Conservation (phyloP, 2,329 filamentous ascomycete species). For the Fusarium armeniacum region DNA sequence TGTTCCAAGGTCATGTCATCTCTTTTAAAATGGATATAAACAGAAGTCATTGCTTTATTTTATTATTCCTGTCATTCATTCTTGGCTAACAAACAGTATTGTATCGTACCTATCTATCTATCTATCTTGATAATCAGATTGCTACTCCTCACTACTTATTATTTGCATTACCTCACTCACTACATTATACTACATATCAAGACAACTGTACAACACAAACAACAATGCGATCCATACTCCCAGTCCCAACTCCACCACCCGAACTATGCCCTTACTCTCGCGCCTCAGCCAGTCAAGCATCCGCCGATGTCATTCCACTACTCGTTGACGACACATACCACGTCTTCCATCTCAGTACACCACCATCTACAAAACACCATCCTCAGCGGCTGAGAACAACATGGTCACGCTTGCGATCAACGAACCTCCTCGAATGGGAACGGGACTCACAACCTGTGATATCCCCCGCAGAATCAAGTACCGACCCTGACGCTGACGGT, state of each 20-base stretch:
- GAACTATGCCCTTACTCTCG: constrained; percentile 50
- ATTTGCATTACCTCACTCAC: neutral
- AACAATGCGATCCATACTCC: constrained; percentile 40
- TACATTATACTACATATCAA: neutral
- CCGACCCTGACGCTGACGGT: constrained; percentile 52
- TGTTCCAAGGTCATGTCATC: neutral
- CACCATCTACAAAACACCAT: constrained; percentile 53
- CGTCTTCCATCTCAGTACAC: constrained; percentile 55
- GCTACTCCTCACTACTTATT: neutral
- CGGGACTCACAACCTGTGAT: constrained; percentile 49
- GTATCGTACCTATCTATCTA: neutral
- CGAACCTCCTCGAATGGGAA: constrained; percentile 51
- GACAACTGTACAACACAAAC: neutral
- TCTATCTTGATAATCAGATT: constrained; percentile 15
- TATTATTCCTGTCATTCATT: constrained; percentile 2
- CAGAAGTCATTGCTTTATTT: constrained; percentile 15
- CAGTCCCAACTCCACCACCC: constrained; percentile 47
- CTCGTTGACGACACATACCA: constrained; percentile 56
- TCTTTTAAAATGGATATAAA: constrained; percentile 32
- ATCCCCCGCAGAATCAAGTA: constrained; percentile 36
- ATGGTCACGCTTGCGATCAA: constrained; percentile 53
- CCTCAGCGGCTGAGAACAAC: constrained; percentile 52
- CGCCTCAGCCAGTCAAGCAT: constrained; percentile 49
- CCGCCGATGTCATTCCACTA: constrained; percentile 56
- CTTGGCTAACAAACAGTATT: constrained; percentile 20